These are phyloP conservation scores for Suhomyces coccinellae DNA, from an alignment of 1,139 yeast species.

Conservation along the genomic window DNA sequence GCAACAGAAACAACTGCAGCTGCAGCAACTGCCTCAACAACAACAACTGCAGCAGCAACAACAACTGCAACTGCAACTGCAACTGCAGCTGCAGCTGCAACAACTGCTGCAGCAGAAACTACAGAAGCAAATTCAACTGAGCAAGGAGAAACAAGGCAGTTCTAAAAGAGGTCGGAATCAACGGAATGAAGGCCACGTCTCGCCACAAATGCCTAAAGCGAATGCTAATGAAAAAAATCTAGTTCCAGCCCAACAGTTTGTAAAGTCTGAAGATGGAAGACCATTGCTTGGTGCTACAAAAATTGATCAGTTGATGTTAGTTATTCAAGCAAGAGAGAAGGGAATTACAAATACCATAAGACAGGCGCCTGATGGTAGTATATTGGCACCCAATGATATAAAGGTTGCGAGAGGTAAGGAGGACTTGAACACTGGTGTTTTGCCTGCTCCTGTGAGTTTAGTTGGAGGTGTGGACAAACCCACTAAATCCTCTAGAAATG, in stretches of 20 bases:
- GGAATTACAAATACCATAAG: constrained; percentile 63
- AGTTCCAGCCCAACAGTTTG: constrained; percentile 48
- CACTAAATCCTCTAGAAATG: constrained; percentile 23
- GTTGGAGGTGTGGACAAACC: constrained; percentile 86
- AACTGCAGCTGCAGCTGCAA: background rate
- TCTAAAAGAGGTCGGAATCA: background rate
- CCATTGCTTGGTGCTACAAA: constrained; percentile 83
- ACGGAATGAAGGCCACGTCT: background rate
- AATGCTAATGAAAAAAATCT: constrained; percentile 18
- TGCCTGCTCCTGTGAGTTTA: constrained; percentile 66
- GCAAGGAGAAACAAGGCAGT: background rate
- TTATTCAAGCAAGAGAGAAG: constrained; percentile 82
- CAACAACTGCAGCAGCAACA: too few relatives aligned
- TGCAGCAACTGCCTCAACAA: background rate
- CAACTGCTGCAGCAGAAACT: too few relatives aligned
- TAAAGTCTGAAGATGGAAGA: constrained; percentile 55
- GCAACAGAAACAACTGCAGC: constrained; percentile 7
- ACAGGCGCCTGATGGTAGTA: constrained; percentile 64
- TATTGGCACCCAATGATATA: constrained; percentile 32
- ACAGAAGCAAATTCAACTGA: constrained; percentile 2
- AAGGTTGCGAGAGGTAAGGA: constrained; percentile 18
- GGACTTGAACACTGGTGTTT: constrained; percentile 28
- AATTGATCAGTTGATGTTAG: constrained; percentile 86
- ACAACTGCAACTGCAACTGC: constrained; percentile 2
- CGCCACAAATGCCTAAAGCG: background rate